Evolutionary conservation across 495 filamentous ascomycete genomes (phyloP).

Genomic region (Arthonia radiata): DNA sequence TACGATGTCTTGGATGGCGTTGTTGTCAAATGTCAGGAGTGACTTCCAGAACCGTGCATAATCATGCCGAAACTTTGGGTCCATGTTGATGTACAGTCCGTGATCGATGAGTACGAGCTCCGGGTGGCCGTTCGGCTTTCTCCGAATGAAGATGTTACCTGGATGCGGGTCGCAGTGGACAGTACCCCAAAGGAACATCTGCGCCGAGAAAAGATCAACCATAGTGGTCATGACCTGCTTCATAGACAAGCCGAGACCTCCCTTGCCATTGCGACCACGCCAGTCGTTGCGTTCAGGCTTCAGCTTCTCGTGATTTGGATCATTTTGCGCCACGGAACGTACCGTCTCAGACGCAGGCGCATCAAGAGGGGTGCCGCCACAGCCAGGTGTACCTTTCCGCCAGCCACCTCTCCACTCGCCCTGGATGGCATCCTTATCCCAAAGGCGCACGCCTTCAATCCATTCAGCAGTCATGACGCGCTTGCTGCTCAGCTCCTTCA

Average conservation of each 20-base stretch:
- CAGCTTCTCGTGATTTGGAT: constrained; percentile 19
- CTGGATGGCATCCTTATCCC: constrained; percentile 62
- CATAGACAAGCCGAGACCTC: constrained; percentile 58
- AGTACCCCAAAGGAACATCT: constrained; percentile 88
- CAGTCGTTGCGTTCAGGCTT: constrained; percentile 65
- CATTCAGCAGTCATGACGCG: constrained; percentile 89
- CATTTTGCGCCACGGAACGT: constrained; percentile 18
- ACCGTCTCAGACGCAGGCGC: constrained; percentile 19
- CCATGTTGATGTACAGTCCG: constrained; percentile 81
- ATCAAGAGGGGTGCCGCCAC: constrained; percentile 39
- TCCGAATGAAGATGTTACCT: constrained; percentile 86
- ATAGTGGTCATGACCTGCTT: constrained; percentile 87
- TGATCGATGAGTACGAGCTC: constrained; percentile 94
- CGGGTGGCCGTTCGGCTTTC: constrained; percentile 51
- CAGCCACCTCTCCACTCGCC: constrained; percentile 52
- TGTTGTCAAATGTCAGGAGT: constrained; percentile 80
- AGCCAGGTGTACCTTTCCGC: constrained; percentile 51
- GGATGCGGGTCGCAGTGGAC: constrained; percentile 94
- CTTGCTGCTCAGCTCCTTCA: constrained; percentile 54
- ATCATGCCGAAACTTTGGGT: constrained; percentile 58
- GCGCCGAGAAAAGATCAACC: constrained; percentile 80
- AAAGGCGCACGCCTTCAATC: constrained; percentile 81
- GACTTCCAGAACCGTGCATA: constrained; percentile 88
- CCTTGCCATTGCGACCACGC: constrained; percentile 40
- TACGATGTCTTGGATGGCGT: constrained; percentile 44